These are phyloP conservation scores for Protoeuglena noctilucae DNA, from an alignment of 139 green algal genomes.

Conservation along the genomic window DNA sequence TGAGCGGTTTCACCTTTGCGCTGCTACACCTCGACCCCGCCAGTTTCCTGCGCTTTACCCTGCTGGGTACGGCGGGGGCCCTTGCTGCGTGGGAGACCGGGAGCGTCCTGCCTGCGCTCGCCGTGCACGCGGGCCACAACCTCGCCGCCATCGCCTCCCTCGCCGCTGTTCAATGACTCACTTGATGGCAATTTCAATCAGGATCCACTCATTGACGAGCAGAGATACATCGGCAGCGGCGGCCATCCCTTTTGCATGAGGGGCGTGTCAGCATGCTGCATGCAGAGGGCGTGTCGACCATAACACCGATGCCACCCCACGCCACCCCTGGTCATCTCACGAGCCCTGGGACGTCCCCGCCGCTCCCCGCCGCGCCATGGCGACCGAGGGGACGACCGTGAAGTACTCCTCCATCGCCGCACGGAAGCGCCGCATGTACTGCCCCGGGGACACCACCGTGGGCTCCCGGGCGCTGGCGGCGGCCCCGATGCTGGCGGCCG, in stretches of 20 bases:
- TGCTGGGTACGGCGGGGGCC: not conserved
- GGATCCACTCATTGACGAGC: no score
- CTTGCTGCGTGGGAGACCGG: not conserved
- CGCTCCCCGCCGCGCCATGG: not conserved
- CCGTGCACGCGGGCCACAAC: not conserved
- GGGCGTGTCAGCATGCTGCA: no score
- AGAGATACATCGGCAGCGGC: no score
- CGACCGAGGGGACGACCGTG: not conserved
- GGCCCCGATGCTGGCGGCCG: conserved; percentile 65
- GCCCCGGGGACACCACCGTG: conserved; percentile 82
- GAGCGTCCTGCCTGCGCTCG: not conserved
- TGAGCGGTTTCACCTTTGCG: not conserved
- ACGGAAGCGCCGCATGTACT: conserved; percentile 83
- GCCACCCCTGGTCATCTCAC: no score
- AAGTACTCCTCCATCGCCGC: conserved; percentile 2
- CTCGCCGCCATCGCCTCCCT: not conserved
- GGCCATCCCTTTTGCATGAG: no score
- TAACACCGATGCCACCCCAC: no score
- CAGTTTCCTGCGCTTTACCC: not conserved
- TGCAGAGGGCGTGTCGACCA: no score
- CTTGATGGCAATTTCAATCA: no score
- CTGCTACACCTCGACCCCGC: not conserved
- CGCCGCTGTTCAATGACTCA: no score
- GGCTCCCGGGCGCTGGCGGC: conserved; percentile 48
- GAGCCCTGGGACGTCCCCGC: no score